These are phyloP conservation scores for Talaromyces liani DNA, from an alignment of 495 filamentous ascomycete species.

Conservation along the genomic window DNA sequence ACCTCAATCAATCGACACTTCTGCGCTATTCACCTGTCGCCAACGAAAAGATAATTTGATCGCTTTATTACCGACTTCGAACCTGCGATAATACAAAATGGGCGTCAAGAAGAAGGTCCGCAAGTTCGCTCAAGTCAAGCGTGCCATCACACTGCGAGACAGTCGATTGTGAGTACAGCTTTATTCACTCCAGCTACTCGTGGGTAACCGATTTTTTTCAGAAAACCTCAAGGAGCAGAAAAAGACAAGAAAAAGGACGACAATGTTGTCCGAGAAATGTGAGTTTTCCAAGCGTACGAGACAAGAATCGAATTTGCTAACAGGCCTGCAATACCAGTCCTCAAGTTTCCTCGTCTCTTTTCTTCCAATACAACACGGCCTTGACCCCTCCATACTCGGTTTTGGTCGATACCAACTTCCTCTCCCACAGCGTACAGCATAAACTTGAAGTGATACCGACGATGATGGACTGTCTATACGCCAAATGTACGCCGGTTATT, in stretches of 20 bases:
- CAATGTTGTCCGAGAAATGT: constrained; percentile 12
- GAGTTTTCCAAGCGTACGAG: background rate
- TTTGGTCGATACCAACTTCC: constrained; percentile 88
- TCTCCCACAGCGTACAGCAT: constrained; percentile 80
- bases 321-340: constrained; percentile 33
- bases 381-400: constrained; percentile 84
- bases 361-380: constrained; percentile 91
- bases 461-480: constrained; percentile 71
- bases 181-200: background rate
- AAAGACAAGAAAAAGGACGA: constrained; percentile 7
- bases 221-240: constrained; percentile 7
- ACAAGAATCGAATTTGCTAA: constrained; percentile 22
- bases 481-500: constrained; percentile 45
- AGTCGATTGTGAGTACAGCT: constrained; percentile 8
- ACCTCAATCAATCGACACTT: background rate
- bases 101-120: constrained; percentile 11
- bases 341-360: constrained; percentile 78
- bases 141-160: constrained; percentile 10
- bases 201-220: background rate
- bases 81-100: constrained; percentile 1
- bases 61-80: background rate
- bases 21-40: background rate
- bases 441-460: constrained; percentile 82
- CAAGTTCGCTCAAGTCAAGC: constrained; percentile 13
- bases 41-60: background rate